Conservation (phyloP, 306 rosid genomes). For the Quercus glauca region DNA sequence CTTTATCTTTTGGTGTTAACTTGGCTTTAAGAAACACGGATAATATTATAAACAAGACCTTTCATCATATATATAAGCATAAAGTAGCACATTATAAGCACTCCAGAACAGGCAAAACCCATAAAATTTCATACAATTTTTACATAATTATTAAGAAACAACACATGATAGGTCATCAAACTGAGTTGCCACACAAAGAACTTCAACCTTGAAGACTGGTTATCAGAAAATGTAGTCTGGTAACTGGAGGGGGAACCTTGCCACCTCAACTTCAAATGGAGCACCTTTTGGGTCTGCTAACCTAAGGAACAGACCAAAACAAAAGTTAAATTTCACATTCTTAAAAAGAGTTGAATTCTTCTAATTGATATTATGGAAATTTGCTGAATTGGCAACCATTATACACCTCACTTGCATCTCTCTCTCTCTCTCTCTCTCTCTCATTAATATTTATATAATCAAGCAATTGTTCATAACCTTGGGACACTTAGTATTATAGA, state of each 20-base stretch:
- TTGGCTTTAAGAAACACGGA: background rate
- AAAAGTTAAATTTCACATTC: background rate
- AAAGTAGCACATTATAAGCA: background rate
- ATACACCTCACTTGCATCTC: background rate
- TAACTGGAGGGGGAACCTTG: constrained; percentile 60
- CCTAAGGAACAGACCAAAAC: constrained; percentile 26
- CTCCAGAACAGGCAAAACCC: background rate
- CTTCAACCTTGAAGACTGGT: too few species aligned
- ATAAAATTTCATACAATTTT: background rate
- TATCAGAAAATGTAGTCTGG: constrained; percentile 81
- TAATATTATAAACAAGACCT: background rate
- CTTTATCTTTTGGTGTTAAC: background rate
- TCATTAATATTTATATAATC: background rate
- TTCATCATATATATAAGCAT: background rate
- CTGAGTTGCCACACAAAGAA: background rate
- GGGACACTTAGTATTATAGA: background rate
- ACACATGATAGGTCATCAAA: background rate
- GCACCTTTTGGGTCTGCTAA: constrained; percentile 47
- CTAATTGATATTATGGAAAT: background rate
- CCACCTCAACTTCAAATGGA: constrained; percentile 64
- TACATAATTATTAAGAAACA: background rate
- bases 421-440: background rate
- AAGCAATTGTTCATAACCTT: background rate
- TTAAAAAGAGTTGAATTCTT: constrained; percentile 4
- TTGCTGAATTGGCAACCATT: background rate